Evolutionary conservation across 257 asterid species (phyloP), one percentile per base, ranked within the genome.

Genomic region (Plectranthus barbatus): DNA sequence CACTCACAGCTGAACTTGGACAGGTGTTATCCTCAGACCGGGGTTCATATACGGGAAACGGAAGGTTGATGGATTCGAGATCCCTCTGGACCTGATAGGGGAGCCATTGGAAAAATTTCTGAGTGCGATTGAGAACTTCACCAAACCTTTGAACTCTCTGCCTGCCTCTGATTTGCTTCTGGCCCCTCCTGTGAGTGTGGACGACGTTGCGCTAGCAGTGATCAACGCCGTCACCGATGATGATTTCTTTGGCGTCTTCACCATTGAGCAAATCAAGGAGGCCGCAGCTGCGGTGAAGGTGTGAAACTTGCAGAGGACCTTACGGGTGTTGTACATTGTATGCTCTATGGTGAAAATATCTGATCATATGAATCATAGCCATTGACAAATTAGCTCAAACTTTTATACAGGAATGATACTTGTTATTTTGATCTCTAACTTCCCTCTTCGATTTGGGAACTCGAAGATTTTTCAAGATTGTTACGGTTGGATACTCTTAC

Each of bases 1-100:
- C 1, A 17, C 57, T 54, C 31, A 37, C n/a, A 0, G 2, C 42
- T 68, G 21, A 44, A 60, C 69, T 68, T 56, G 33, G 34, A 64
- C 85, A 92, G 99, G 99, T 11, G 90, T 93, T 52, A 91, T 93
- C 9, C 75, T 93, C 42, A 84, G 97, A 74, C 99, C 99, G 3
- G 96, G 83, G 4, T 85, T 93, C 72, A 90, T 93, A 60, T 93
- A 90, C 2, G 99, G 99, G 68, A 87, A 87, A 79, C 77, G 97
- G 72, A 90, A 76, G 75, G 81, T 90, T 18, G 90, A 84, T 57
- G 91, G 94, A 46, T 84, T 73, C 41, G 99, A 85, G 87, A 81
- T 93, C 56, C 99, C 96, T 48, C 81, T 93, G 37, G 94, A 93
- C 74, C 67, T 93, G 75, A 71, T 90, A 19, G 99, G 97, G 60